These are phyloP conservation scores for Neofusicoccum ribis DNA, from an alignment of 2,329 filamentous ascomycete genomes.

Conservation along the genomic window DNA sequence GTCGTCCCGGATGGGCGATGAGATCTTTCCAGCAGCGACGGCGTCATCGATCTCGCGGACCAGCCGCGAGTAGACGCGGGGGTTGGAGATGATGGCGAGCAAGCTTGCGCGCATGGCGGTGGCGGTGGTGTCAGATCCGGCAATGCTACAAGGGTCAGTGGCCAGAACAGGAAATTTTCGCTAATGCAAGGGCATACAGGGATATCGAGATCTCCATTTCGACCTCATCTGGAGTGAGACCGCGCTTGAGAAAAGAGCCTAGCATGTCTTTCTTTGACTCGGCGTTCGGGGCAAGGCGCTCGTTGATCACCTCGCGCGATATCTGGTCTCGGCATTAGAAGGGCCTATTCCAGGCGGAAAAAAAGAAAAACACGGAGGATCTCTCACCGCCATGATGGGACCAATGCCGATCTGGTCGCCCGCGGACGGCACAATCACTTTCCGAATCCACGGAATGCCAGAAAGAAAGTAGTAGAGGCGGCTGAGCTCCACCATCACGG, in stretches of 20 bases:
- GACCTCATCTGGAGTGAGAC: constrained; percentile 41
- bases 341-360: neutral
- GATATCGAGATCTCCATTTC: constrained; percentile 50
- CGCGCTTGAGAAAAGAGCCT: constrained; percentile 50
- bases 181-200: constrained; percentile 39
- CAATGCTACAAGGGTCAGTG: constrained; percentile 7
- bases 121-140: constrained; percentile 59
- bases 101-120: constrained; percentile 56
- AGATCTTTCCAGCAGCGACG: constrained; percentile 40
- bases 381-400: constrained; percentile 22
- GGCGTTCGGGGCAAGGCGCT: constrained; percentile 49
- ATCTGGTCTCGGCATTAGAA: neutral
- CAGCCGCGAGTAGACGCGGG: constrained; percentile 48
- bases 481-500: constrained; percentile 7
- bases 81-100: constrained; percentile 54
- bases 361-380: neutral
- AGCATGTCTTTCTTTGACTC: constrained; percentile 54
- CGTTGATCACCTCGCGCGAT: constrained; percentile 46
- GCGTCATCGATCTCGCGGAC: constrained; percentile 49
- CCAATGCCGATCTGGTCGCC: constrained; percentile 22
- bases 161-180: neutral
- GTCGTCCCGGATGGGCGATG: constrained; percentile 44
- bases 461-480: constrained; percentile 5
- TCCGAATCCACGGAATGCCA: neutral
- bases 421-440: constrained; percentile 7